phyloP scores from a whole-genome alignment of 2,329 filamentous ascomycete species.

The Fusarium nisikadoi region DNA sequence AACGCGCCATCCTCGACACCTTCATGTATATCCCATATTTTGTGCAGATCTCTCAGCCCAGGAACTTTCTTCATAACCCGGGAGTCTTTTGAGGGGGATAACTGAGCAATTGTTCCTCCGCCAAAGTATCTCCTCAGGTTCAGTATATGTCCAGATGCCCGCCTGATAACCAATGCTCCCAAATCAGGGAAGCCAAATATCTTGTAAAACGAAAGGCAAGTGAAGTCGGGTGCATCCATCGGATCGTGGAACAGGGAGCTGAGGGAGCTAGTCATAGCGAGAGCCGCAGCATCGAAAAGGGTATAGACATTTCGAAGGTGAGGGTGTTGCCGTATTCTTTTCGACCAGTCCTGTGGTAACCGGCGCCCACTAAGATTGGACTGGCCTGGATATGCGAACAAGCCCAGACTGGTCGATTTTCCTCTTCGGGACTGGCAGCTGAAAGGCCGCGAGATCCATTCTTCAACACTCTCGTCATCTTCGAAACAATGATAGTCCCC shows the following conservation, averaged over 20 bases:
- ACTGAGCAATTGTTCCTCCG: conserved; percentile 72
- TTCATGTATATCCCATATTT: conserved; percentile 63
- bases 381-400: conserved; percentile 75
- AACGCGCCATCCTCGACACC: conserved; percentile 74
- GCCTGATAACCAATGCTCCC: conserved; percentile 68
- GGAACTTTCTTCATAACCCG: conserved; percentile 51
- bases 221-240: conserved; percentile 67
- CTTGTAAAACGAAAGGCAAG: conserved; percentile 71
- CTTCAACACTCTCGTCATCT: conserved; percentile 63
- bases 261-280: conserved; percentile 70
- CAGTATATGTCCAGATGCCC: conserved; percentile 64
- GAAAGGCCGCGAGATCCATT: conserved; percentile 51
- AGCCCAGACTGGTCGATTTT: conserved; percentile 44
- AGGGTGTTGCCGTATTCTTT: conserved; percentile 46
- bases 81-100: conserved; percentile 48
- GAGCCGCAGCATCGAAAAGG: conserved; percentile 71
- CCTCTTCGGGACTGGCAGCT: conserved; percentile 31
- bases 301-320: conserved; percentile 54
- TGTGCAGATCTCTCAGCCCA: conserved; percentile 50
- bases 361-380: conserved; percentile 76
- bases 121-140: conserved; percentile 71
- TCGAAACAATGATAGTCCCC: conserved; percentile 67
- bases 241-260: conserved; percentile 61
- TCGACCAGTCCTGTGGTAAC: conserved; percentile 67
- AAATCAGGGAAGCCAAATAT: conserved; percentile 75